Conservation (phyloP, 805 yeast species). For the Nakazawaea sp. region DNA sequence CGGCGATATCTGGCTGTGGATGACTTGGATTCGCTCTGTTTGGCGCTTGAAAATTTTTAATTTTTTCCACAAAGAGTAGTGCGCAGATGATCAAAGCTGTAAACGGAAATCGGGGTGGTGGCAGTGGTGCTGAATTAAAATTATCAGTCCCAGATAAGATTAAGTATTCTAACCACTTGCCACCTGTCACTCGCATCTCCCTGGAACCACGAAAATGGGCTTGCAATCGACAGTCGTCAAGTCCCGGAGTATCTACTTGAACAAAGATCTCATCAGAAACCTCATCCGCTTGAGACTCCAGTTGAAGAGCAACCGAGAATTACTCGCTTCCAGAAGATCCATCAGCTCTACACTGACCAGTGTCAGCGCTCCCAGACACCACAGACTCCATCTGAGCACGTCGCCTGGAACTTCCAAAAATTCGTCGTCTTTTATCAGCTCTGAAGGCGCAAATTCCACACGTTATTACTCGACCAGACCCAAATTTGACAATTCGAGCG, state of each 20-base stretch:
- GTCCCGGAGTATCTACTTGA: conserved; percentile 3
- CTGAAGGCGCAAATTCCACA: background rate
- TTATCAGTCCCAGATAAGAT: too few relatives aligned
- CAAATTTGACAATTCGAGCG: background rate
- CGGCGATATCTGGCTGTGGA: too few relatives aligned
- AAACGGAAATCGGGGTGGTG: too few relatives aligned
- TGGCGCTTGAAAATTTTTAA: too few relatives aligned
- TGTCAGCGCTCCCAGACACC: background rate
- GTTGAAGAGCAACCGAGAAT: background rate
- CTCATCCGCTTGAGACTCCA: conserved; percentile 7
- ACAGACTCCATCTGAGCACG: background rate
- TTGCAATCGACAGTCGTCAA: conserved; percentile 2
- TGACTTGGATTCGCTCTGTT: too few relatives aligned
- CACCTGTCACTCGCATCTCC: too few relatives aligned
- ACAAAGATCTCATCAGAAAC: conserved; percentile 4
- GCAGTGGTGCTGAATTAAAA: too few relatives aligned
- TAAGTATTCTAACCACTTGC: too few relatives aligned
- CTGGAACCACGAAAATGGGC: too few relatives aligned
- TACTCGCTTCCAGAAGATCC: background rate
- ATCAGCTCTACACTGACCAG: background rate
- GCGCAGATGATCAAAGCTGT: too few relatives aligned
- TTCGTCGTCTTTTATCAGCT: background rate
- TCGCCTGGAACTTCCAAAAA: background rate
- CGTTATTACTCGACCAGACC: conserved; percentile 3
- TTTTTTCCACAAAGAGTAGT: too few relatives aligned